phyloP scores from a whole-genome alignment of 164 flowering plant species.

The Vitis rotundifolia region DNA sequence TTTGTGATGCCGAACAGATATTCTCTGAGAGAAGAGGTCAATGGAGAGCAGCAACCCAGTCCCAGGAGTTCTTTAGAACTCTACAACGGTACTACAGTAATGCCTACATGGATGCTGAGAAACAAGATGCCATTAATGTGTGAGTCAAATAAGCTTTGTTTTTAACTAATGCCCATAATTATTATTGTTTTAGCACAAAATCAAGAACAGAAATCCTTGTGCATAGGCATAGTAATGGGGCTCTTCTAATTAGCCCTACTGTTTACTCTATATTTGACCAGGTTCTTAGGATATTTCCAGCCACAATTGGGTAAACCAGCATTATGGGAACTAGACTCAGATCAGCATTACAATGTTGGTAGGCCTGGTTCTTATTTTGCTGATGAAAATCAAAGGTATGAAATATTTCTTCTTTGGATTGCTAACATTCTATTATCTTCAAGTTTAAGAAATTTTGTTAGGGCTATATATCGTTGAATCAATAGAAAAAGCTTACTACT shows the following conservation, averaged over 20 bases:
- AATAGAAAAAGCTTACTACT: background rate
- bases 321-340: conserved; percentile 88
- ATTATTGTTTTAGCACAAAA: no score
- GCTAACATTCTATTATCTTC: background rate
- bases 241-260: background rate
- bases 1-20: conserved; percentile 48
- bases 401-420: background rate
- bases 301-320: conserved; percentile 84
- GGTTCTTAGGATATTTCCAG: conserved; percentile 89
- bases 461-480: background rate
- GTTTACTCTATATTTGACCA: conserved; percentile 24
- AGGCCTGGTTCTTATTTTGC: conserved; percentile 32
- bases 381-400: conserved; percentile 63
- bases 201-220: background rate
- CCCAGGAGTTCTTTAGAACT: conserved; percentile 85
- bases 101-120: conserved; percentile 91
- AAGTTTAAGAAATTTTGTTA: background rate
- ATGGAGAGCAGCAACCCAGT: conserved; percentile 87
- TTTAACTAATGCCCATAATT: no score
- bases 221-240: background rate
- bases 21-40: conserved; percentile 92
- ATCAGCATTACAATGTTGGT: conserved; percentile 67
- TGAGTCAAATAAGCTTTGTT: conserved; percentile 32
- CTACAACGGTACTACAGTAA: conserved; percentile 86
- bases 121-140: conserved; percentile 95